These are phyloP conservation scores for Aphanomyces astaci DNA, from an alignment of 352 stramenopile genomes.

Conservation along the genomic window DNA sequence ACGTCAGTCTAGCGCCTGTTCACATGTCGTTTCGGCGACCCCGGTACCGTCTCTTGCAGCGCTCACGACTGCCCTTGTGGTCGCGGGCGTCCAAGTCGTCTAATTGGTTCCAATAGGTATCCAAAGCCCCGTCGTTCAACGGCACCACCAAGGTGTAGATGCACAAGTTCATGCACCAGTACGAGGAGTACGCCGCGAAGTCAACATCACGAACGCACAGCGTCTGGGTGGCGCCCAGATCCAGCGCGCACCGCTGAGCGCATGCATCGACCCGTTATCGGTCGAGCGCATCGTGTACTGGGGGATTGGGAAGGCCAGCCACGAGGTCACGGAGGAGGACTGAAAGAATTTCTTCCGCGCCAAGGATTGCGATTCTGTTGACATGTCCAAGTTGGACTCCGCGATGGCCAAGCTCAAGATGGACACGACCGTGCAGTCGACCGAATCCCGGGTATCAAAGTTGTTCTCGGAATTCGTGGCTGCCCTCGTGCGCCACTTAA, in stretches of 20 bases:
- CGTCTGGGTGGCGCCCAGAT: no score
- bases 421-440: not conserved
- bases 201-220: no score
- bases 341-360: not conserved
- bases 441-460: not conserved
- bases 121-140: not conserved
- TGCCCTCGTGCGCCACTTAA: not conserved
- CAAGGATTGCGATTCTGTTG: not conserved
- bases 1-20: not conserved
- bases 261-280: not conserved
- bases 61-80: not conserved
- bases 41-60: no score
- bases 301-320: not conserved
- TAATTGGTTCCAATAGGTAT: not conserved
- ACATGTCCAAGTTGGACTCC: not conserved
- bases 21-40: not conserved
- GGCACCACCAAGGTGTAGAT: not conserved
- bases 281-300: not conserved
- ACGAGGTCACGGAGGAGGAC: not conserved
- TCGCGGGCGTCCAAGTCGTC: not conserved
- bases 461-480: not conserved
- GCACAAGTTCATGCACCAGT: not conserved
- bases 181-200: not conserved
- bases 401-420: constrained; percentile 8
- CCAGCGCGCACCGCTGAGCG: not conserved